Percentiles rank a stretch among this genome's conserved stretches.
Conservation (phyloP, 2,329 filamentous ascomycete genomes). For the Bertia moriformis region DNA sequence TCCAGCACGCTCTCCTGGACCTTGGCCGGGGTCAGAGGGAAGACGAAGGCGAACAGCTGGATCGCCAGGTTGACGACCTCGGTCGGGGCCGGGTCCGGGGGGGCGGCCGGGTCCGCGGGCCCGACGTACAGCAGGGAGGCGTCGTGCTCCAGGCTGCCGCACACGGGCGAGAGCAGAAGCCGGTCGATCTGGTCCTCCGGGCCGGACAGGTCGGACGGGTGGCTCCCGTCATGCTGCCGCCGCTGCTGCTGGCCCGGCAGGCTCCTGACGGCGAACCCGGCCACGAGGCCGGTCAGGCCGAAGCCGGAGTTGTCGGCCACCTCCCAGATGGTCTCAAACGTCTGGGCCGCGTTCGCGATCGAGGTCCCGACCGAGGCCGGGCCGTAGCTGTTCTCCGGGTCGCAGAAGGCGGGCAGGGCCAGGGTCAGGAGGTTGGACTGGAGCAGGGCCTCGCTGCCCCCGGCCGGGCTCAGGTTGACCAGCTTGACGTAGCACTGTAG, state of each 20-base stretch:
- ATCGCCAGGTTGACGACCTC: slow-evolving; percentile 92
- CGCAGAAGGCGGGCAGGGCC: slow-evolving; percentile 80
- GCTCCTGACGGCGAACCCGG: slow-evolving; percentile 58
- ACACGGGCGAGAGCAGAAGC: slow-evolving; percentile 56
- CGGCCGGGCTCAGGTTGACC: slow-evolving; percentile 73
- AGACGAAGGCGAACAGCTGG: slow-evolving; percentile 77
- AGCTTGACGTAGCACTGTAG: slow-evolving; percentile 90
- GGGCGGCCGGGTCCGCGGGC: slow-evolving; percentile 18
- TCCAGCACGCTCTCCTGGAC: slow-evolving; percentile 94
- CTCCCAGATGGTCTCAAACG: slow-evolving; percentile 91
- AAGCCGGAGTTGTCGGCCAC: slow-evolving; percentile 88
- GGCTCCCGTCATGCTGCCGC: no score
- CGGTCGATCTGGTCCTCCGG: slow-evolving; percentile 51
- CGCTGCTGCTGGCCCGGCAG: slow-evolving; percentile 61
- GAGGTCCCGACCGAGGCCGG: slow-evolving; percentile 76
- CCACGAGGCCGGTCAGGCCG: slow-evolving; percentile 74
- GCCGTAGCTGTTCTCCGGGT: slow-evolving; percentile 77
- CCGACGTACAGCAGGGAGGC: slow-evolving; percentile 65
- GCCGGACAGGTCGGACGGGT: slow-evolving; percentile 40
- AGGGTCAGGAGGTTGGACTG: slow-evolving; percentile 85
- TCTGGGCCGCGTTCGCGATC: slow-evolving; percentile 77
- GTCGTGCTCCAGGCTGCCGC: slow-evolving; percentile 77
- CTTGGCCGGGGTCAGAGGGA: slow-evolving; percentile 76
- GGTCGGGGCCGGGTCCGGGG: slow-evolving; percentile 71
- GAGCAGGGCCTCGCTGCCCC: slow-evolving; percentile 70